Conservation (phyloP, 352 stramenopile genomes). For the Pythium folliculosum region DNA sequence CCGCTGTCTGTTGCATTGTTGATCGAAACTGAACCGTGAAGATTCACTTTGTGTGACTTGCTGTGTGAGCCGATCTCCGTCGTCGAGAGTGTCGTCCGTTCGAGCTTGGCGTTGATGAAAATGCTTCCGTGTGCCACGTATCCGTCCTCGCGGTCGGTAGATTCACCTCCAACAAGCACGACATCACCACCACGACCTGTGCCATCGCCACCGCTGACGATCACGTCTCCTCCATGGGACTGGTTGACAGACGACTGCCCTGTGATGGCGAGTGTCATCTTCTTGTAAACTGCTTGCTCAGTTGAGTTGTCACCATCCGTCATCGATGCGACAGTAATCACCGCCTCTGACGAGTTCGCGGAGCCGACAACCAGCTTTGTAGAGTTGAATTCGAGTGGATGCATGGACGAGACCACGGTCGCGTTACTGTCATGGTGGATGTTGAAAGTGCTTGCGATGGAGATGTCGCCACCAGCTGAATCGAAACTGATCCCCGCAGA, state of each 20-base stretch:
- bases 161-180: constrained; percentile 45
- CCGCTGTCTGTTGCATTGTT: constrained; percentile 43
- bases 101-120: constrained; percentile 57
- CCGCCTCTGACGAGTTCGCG: constrained; percentile 8
- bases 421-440: constrained; percentile 50
- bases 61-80: constrained; percentile 68
- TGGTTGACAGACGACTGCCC: constrained; percentile 55
- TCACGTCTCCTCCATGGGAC: constrained; percentile 52
- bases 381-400: constrained; percentile 53
- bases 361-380: constrained; percentile 33
- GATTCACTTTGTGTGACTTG: constrained; percentile 45
- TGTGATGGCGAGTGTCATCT: constrained; percentile 47
- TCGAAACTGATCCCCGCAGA: constrained; percentile 53
- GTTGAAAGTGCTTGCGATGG: constrained; percentile 40
- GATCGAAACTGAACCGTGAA: constrained; percentile 59
- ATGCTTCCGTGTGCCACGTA: constrained; percentile 37
- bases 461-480: constrained; percentile 37
- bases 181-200: constrained; percentile 47
- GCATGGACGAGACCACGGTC: constrained; percentile 41
- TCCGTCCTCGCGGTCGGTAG: constrained; percentile 27
- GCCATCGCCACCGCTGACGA: constrained; percentile 56
- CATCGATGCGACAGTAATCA: constrained; percentile 22
- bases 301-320: background rate
- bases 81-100: constrained; percentile 38
- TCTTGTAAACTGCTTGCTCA: constrained; percentile 19